A percentile compares a stretch with the other conserved stretches of the same genome.
phyloP scores from a whole-genome alignment of 768 basidiomycete genomes.

The Termitomyces sp. region DNA sequence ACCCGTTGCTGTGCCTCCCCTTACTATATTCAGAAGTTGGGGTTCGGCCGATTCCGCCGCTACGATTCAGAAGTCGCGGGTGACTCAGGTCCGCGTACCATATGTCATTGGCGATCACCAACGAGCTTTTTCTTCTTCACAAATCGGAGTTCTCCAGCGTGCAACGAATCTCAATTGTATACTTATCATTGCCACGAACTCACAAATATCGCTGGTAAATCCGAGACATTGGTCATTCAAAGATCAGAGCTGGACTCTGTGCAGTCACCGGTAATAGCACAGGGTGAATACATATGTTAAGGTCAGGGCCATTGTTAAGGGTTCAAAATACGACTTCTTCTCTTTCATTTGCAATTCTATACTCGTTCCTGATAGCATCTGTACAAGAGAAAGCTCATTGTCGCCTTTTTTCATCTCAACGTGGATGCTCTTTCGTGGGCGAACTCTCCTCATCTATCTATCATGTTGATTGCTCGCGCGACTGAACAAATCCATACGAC shows the following conservation, averaged over 20 bases:
- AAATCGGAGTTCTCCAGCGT: neutral
- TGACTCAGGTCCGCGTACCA: too few relatives aligned
- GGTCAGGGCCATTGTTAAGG: neutral
- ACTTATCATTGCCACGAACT: neutral
- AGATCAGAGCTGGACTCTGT: neutral
- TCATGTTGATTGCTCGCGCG: conserved; percentile 3
- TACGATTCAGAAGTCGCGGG: too few relatives aligned
- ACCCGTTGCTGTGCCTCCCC: too few relatives aligned
- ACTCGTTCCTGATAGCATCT: neutral
- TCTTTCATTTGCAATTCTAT: neutral
- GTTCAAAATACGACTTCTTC: neutral
- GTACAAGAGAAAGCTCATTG: neutral
- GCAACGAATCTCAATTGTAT: neutral
- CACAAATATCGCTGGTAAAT: neutral
- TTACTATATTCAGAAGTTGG: too few relatives aligned
- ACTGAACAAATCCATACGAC: conserved; percentile 7
- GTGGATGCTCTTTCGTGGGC: neutral
- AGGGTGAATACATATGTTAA: neutral
- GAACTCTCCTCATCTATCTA: neutral
- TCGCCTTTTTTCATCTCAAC: neutral
- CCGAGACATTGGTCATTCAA: neutral
- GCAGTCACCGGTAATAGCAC: neutral
- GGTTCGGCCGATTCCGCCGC: too few relatives aligned
- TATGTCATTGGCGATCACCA: neutral
- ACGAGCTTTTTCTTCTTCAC: neutral